These are phyloP conservation scores for Trifolium repens DNA, from an alignment of 306 rosid genomes.

Conservation along the genomic window DNA sequence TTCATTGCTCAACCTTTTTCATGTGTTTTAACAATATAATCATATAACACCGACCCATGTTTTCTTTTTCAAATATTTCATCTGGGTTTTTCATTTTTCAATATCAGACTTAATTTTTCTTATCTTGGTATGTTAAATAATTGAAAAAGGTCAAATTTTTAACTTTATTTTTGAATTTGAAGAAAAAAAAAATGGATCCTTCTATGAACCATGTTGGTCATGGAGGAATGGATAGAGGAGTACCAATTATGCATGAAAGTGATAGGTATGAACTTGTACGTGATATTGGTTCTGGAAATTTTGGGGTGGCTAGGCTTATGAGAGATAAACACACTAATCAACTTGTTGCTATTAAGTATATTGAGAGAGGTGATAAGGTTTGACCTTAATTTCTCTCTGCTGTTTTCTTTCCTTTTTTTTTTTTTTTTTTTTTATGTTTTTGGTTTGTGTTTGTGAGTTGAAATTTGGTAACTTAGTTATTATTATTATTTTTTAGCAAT, in stretches of 20 bases:
- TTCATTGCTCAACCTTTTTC: conserved; percentile 64
- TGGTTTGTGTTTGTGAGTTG: conserved; percentile 18
- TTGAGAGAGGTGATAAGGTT: conserved; percentile 99
- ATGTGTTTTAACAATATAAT: conserved; percentile 51
- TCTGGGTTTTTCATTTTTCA: conserved; percentile 40
- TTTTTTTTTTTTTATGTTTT: conserved; percentile 3
- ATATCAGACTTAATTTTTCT: conserved; percentile 38
- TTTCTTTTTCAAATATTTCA: conserved; percentile 43
- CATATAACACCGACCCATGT: conserved; percentile 42
- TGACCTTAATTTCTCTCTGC: conserved; percentile 42
- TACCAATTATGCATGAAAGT: conserved; percentile 87
- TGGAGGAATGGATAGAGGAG: conserved; percentile 70
- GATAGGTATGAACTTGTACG: conserved; percentile 88
- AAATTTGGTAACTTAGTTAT: conserved; percentile 31
- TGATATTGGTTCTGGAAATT: conserved; percentile 97
- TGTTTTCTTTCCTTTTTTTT: background rate
- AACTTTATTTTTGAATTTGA: background rate
- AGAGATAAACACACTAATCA: conserved; percentile 84
- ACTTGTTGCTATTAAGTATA: conserved; percentile 93
- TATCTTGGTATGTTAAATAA: conserved; percentile 30
- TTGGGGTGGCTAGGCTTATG: conserved; percentile 93
- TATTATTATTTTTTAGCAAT: background rate
- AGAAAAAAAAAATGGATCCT: conserved; percentile 58
- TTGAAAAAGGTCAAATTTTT: conserved; percentile 27
- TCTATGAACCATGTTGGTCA: conserved; percentile 64